Evolutionary conservation across 805 yeast species (phyloP).

Genomic region (Clavispora fructus): DNA sequence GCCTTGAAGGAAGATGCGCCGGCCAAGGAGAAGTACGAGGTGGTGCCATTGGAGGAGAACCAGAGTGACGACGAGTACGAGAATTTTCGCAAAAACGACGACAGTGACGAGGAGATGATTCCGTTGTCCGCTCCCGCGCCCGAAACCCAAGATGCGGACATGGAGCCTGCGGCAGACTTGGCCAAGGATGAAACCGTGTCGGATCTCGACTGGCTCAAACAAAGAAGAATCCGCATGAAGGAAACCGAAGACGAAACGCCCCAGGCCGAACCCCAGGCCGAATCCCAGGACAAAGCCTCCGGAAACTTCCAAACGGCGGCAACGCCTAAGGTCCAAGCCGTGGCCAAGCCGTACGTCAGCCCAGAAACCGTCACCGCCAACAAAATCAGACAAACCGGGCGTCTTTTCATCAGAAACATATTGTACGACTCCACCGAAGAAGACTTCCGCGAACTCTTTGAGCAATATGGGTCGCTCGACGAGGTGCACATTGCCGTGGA

Average conservation of each 20-base stretch:
- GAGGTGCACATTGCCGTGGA: slow-evolving; percentile 94
- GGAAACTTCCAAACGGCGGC: too few relatives aligned
- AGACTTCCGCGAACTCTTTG: slow-evolving; percentile 65
- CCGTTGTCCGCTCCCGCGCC: slow-evolving; percentile 22
- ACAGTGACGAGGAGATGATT: slow-evolving; percentile 48
- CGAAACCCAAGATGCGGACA: slow-evolving; percentile 12
- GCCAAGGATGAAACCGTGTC: slow-evolving; percentile 52
- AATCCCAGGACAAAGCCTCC: neutral
- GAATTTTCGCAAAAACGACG: slow-evolving; percentile 32
- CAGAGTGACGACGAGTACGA: slow-evolving; percentile 52
- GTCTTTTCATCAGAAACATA: slow-evolving; percentile 85
- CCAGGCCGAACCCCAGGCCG: slow-evolving; percentile 21
- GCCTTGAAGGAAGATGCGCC: slow-evolving; percentile 30
- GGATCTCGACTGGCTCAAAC: slow-evolving; percentile 84
- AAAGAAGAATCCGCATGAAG: slow-evolving; percentile 64
- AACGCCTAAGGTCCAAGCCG: neutral
- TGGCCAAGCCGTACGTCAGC: slow-evolving; percentile 16
- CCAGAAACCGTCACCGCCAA: slow-evolving; percentile 45
- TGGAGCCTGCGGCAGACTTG: slow-evolving; percentile 11
- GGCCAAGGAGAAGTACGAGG: slow-evolving; percentile 20
- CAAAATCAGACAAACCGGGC: slow-evolving; percentile 62
- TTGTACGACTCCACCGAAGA: slow-evolving; percentile 72
- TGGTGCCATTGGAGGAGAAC: slow-evolving; percentile 35
- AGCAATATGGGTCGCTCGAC: slow-evolving; percentile 63
- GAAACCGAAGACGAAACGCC: slow-evolving; percentile 21